Evolutionary conservation across 2,329 filamentous ascomycete genomes (phyloP).

Genomic region (Nemania sp.): DNA sequence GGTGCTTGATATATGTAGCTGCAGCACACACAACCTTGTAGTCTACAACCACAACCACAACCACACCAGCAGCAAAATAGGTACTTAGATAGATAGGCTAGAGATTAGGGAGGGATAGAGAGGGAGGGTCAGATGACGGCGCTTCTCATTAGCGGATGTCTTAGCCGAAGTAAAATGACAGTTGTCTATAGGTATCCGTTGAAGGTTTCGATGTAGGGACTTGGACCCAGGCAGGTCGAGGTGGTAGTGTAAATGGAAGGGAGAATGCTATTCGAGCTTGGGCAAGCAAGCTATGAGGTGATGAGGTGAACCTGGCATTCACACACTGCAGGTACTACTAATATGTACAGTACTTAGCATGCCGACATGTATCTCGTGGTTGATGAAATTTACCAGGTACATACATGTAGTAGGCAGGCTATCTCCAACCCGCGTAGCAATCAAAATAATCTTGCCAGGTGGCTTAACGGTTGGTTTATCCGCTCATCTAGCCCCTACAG

Average conservation of each 20-base stretch:
- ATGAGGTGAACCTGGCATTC: constrained; percentile 22
- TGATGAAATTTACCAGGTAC: background rate
- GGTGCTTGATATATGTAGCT: background rate
- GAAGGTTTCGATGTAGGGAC: constrained; percentile 2
- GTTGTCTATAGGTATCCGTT: constrained; percentile 4
- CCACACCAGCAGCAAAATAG: background rate
- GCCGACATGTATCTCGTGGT: background rate
- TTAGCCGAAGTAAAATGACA: constrained; percentile 21
- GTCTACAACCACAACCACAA: background rate
- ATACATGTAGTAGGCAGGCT: constrained; percentile 2
- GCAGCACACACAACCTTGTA: background rate
- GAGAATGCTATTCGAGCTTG: constrained; percentile 24
- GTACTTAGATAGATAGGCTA: constrained; percentile 1
- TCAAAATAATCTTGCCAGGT: constrained; percentile 43
- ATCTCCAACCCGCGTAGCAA: background rate
- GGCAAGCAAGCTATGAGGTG: too few relatives aligned
- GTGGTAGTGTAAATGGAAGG: constrained; percentile 1
- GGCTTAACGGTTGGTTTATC: constrained; percentile 40
- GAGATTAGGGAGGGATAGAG: constrained; percentile 4
- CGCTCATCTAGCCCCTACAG: background rate
- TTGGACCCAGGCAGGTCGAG: background rate
- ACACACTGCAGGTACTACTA: background rate
- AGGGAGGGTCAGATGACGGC: constrained; percentile 15
- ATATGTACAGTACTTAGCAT: background rate
- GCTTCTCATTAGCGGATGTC: constrained; percentile 10